Evolutionary conservation across 2,329 filamentous ascomycete species (phyloP).

Genomic region (Scytalidium lignicola): DNA sequence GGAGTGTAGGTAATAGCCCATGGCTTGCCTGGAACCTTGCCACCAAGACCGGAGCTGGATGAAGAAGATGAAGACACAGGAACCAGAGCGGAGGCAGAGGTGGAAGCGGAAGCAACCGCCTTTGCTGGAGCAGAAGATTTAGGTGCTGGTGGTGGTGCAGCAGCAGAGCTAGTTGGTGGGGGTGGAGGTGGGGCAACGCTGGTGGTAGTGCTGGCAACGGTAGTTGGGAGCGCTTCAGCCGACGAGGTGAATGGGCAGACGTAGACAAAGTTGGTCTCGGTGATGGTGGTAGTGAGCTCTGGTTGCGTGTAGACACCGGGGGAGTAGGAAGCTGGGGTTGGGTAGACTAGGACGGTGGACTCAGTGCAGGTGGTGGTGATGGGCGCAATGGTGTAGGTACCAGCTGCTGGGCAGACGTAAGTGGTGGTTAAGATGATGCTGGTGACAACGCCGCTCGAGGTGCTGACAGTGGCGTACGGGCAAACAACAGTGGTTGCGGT

Average conservation of each 20-base stretch:
- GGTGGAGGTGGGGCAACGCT: slow-evolving; percentile 19
- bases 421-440: slow-evolving; percentile 65
- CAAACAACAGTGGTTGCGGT: slow-evolving; percentile 63
- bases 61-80: slow-evolving; percentile 8
- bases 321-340: slow-evolving; percentile 56
- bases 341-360: slow-evolving; percentile 56
- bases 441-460: slow-evolving; percentile 54
- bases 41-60: slow-evolving; percentile 24
- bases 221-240: slow-evolving; percentile 29
- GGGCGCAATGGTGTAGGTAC: slow-evolving; percentile 71
- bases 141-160: slow-evolving; percentile 9
- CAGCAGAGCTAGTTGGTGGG: slow-evolving; percentile 21
- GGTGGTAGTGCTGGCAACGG: slow-evolving; percentile 22
- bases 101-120: slow-evolving; percentile 21
- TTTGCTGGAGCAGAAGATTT: not conserved
- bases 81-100: slow-evolving; percentile 10
- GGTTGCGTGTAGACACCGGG: slow-evolving; percentile 71
- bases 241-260: slow-evolving; percentile 62
- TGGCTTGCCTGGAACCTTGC: slow-evolving; percentile 25
- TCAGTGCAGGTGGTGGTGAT: slow-evolving; percentile 55
- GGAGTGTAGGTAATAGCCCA: slow-evolving; percentile 80
- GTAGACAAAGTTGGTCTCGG: slow-evolving; percentile 61
- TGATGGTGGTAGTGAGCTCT: slow-evolving; percentile 61
- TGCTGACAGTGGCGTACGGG: slow-evolving; percentile 62
- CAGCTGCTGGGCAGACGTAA: slow-evolving; percentile 67